A percentile compares a stretch with the other conserved stretches of the same genome.
These are phyloP conservation scores for Glutinoglossum americanum DNA, from an alignment of 495 filamentous ascomycete species.

Conservation along the genomic window DNA sequence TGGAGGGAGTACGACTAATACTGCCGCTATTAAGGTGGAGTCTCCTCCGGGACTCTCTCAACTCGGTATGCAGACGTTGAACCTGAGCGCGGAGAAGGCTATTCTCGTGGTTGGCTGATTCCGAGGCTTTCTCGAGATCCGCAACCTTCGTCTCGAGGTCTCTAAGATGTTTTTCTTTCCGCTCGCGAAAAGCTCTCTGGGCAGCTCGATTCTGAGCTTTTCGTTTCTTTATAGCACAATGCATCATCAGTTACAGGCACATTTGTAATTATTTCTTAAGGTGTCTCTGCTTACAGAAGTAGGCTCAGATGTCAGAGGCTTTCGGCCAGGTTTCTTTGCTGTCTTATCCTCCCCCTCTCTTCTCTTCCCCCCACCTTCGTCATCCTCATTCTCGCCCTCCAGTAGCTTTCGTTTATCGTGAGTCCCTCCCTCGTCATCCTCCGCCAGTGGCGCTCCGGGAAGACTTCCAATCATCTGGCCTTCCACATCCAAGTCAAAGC, in stretches of 20 bases:
- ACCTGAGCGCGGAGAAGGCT: constrained; percentile 64
- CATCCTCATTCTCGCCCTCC: constrained; percentile 39
- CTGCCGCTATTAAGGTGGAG: constrained; percentile 15
- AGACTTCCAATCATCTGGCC: constrained; percentile 57
- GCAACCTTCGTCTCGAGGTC: constrained; percentile 89
- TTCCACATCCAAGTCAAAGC: constrained; percentile 93
- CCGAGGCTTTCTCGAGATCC: constrained; percentile 73
- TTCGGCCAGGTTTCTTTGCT: constrained; percentile 88
- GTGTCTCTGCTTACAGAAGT: constrained; percentile 53
- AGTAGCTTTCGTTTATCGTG: constrained; percentile 69
- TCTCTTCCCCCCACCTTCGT: constrained; percentile 51
- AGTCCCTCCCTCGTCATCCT: constrained; percentile 38
- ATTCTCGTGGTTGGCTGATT: constrained; percentile 71
- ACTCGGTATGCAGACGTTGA: constrained; percentile 64
- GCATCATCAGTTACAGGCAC: constrained; percentile 21
- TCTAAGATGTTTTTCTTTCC: constrained; percentile 93
- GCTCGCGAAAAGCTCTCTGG: constrained; percentile 89
- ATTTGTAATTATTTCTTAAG: background rate
- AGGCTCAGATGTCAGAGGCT: constrained; percentile 86
- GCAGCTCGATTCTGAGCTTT: constrained; percentile 97
- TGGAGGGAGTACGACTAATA: background rate
- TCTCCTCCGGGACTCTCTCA: constrained; percentile 78
- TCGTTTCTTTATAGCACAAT: constrained; percentile 46
- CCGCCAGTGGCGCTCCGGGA: constrained; percentile 31
- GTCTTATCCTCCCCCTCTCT: constrained; percentile 55